Percentiles rank a stretch among this genome's conserved stretches.
Evolutionary conservation across 1,284 basidiomycete genomes (phyloP).

Genomic region (Termitomyces sp.): DNA sequence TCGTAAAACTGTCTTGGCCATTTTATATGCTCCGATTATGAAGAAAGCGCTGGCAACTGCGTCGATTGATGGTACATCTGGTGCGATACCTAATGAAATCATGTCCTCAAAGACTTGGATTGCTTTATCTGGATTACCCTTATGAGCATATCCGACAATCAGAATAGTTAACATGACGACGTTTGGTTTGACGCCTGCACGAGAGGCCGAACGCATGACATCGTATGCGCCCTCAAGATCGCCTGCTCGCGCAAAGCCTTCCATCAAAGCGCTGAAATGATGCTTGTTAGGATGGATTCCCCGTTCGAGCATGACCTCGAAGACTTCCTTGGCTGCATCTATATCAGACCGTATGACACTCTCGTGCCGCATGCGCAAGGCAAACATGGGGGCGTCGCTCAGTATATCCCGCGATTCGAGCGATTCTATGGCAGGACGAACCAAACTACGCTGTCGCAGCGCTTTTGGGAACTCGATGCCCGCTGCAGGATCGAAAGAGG

Average conservation of each 20-base stretch:
- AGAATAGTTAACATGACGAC: constrained; percentile 70
- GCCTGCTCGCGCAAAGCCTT: constrained; percentile 52
- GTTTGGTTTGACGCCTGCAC: constrained; percentile 47
- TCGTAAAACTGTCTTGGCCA: constrained; percentile 49
- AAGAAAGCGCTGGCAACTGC: constrained; percentile 65
- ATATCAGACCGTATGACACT: constrained; percentile 46
- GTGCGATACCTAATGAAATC: constrained; percentile 53
- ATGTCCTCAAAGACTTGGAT: constrained; percentile 55
- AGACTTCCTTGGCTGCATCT: constrained; percentile 44
- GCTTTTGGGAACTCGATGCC: constrained; percentile 35
- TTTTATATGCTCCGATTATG: constrained; percentile 42
- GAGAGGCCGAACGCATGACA: constrained; percentile 45
- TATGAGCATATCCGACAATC: constrained; percentile 58
- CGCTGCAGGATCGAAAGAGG: constrained; percentile 44
- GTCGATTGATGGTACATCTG: constrained; percentile 64
- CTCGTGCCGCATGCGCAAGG: constrained; percentile 59
- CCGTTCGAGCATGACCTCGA: constrained; percentile 51
- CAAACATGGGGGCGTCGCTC: constrained; percentile 51
- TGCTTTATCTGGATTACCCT: constrained; percentile 49
- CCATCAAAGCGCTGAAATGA: constrained; percentile 67
- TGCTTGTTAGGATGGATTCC: constrained; percentile 64
- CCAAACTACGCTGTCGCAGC: constrained; percentile 29
- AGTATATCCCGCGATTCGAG: constrained; percentile 42
- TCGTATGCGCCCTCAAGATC: constrained; percentile 48
- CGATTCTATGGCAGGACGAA: constrained; percentile 41